Evolutionary conservation across 768 basidiomycete species (phyloP).

Genomic region (Pleurotus citrinopileatus): DNA sequence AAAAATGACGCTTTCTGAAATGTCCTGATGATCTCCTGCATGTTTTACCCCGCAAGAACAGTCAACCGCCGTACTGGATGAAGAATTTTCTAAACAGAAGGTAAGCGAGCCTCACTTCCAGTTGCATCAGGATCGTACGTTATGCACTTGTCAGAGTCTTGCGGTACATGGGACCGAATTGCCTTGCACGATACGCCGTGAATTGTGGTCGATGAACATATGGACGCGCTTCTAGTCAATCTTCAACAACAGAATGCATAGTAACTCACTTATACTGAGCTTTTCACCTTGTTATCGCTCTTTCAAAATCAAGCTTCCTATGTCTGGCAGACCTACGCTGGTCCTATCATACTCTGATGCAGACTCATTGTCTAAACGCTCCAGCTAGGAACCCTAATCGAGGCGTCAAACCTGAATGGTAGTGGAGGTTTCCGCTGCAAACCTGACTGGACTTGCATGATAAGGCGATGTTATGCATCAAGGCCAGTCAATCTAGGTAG

Average conservation of each 20-base stretch:
- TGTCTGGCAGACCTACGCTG: neutral
- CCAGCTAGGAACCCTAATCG: too few relatives aligned
- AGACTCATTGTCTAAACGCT: too few relatives aligned
- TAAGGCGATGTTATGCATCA: too few relatives aligned
- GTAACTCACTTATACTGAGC: too few relatives aligned
- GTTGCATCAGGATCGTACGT: neutral
- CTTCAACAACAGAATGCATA: too few relatives aligned
- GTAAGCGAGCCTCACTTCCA: too few relatives aligned
- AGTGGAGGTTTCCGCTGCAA: neutral
- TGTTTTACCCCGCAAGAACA: neutral
- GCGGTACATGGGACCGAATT: neutral
- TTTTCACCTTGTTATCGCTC: too few relatives aligned
- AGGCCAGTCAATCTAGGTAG: neutral
- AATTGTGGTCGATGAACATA: too few relatives aligned
- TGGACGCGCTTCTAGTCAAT: too few relatives aligned
- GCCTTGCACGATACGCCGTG: too few relatives aligned
- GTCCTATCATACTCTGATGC: too few relatives aligned
- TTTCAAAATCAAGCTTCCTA: too few relatives aligned
- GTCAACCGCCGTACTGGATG: neutral
- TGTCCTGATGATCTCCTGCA: conserved; percentile 1
- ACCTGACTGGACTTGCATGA: neutral
- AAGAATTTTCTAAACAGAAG: conserved; percentile 1
- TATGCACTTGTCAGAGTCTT: neutral
- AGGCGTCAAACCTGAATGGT: neutral
- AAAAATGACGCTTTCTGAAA: neutral